These are phyloP conservation scores for Metschnikowia drakensbergensis DNA, from an alignment of 805 yeast genomes.

Conservation along the genomic window DNA sequence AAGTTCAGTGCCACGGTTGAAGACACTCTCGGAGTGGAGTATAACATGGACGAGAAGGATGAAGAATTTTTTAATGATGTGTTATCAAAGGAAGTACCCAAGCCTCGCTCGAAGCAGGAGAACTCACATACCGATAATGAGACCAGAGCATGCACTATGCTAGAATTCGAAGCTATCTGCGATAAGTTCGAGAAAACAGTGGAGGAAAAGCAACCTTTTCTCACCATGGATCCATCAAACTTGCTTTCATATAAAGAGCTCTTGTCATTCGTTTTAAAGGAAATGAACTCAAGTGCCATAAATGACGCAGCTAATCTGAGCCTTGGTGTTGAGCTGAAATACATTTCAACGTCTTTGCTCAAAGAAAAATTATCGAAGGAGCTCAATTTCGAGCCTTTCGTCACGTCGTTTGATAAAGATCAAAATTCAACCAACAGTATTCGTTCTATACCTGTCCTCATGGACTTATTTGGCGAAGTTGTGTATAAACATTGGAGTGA, in stretches of 20 bases:
- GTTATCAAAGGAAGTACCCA: conserved; percentile 37
- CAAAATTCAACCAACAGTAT: conserved; percentile 21
- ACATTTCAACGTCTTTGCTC: conserved; percentile 53
- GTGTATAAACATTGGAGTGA: conserved; percentile 80
- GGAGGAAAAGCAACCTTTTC: conserved; percentile 80
- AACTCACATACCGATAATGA: conserved; percentile 14
- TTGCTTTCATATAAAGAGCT: conserved; percentile 69
- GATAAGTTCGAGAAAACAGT: conserved; percentile 71
- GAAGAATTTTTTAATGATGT: conserved; percentile 54
- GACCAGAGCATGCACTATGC: conserved; percentile 53
- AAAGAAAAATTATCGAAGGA: conserved; percentile 56
- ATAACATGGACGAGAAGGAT: conserved; percentile 88
- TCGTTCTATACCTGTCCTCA: conserved; percentile 46
- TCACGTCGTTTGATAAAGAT: conserved; percentile 54
- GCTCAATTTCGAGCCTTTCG: conserved; percentile 50
- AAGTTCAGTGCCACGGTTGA: conserved; percentile 94
- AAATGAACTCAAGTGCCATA: conserved; percentile 26
- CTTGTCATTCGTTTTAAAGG: conserved; percentile 43
- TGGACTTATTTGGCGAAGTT: conserved; percentile 57
- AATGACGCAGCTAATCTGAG: conserved; percentile 22
- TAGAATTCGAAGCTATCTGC: conserved; percentile 79
- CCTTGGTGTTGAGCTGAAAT: conserved; percentile 29
- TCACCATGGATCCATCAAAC: conserved; percentile 79
- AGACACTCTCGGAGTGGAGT: conserved; percentile 81
- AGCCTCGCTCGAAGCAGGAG: conserved; percentile 14